Evolutionary conservation across 1,139 yeast genomes (phyloP).

Genomic region (Protomyces pachydermus): DNA sequence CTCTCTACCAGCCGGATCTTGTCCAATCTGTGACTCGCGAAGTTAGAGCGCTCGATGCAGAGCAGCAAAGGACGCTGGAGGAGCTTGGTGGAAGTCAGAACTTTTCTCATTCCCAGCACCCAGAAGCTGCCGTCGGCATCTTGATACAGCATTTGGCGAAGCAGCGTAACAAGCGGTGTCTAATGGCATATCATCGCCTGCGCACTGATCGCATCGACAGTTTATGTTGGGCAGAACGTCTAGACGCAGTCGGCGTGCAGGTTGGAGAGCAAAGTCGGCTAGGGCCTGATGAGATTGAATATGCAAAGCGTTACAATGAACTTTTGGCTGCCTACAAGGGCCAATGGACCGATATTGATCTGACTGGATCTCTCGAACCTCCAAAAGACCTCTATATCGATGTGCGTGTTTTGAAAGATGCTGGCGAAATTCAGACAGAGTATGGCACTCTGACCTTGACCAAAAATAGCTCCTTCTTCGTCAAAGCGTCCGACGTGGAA

Average conservation of each 20-base stretch:
- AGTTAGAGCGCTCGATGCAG: conserved; percentile 41
- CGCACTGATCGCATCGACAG: conserved; percentile 66
- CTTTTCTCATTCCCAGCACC: conserved; percentile 37
- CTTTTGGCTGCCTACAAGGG: conserved; percentile 72
- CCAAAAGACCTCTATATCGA: conserved; percentile 89
- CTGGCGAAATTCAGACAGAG: conserved; percentile 96
- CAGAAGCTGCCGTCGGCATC: conserved; percentile 53
- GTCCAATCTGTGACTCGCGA: conserved; percentile 56
- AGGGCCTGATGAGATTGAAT: conserved; percentile 72
- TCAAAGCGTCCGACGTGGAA: conserved; percentile 89
- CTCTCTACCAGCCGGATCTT: conserved; percentile 70
- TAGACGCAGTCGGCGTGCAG: conserved; percentile 10
- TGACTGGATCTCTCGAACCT: conserved; percentile 81
- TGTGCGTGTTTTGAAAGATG: conserved; percentile 86
- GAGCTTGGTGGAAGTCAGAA: conserved; percentile 46
- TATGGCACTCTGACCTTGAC: conserved; percentile 92
- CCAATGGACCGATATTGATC: conserved; percentile 74
- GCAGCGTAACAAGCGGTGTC: conserved; percentile 82
- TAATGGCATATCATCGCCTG: conserved; percentile 72
- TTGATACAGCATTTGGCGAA: conserved; percentile 78
- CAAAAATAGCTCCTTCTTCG: conserved; percentile 93
- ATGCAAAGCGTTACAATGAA: conserved; percentile 64
- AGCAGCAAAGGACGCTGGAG: conserved; percentile 47
- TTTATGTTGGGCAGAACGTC: conserved; percentile 54
- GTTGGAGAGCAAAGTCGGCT: conserved; percentile 42